Evolutionary conservation across 208 protist species (phyloP), one percentile per base, ranked within the genome.

Genomic region (Polymyxa betae): DNA sequence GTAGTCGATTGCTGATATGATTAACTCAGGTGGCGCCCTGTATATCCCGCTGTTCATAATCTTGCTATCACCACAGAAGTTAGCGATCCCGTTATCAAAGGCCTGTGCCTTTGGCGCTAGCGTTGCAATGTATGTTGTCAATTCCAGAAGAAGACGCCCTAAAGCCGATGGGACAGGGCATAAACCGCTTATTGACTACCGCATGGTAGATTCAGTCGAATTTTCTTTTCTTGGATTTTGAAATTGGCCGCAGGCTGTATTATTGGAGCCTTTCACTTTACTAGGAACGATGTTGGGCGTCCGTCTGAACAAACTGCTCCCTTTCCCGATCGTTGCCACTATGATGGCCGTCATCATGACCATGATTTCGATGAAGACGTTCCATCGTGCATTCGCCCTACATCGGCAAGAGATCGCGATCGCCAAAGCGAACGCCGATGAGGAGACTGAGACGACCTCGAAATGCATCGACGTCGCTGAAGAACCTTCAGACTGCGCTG

Each of bases 11-110:
- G 5, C 5, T 38, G 5, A 35, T 45, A 20, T 82, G 72, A n/a
- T 35, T 35, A 82, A 82, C 35, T 60, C 49, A 82, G 72, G 72
- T 43, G 72, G 72, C 35, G 5, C 72, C 16, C 72, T 82, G 5
- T 82, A 82, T n/a, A 82, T 82, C 5, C 72, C 72, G 5, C n/a
- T 82, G 72, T 82, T 82, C n/a, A n/a, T 82, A 5, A 5, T 82
- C 5, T n/a, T 82, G 72, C 72, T 82, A 5, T 40, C 72, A 20
- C 72, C 72, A 43, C 10, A 82, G 12, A 82, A 82, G 72, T 35
- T 82, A 35, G 72, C 72, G 72, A 82, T 82, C 40, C 72, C 72
- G 5, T 82, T 82, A 43, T 82, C 72, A 5, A 82, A 82, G 35
- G 72, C 72, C 10, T 82, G 72, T 43, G 72, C 72, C 10, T 82